Evolutionary conservation across 73 alveolate genomes (phyloP).

Genomic region (Halteria grandinella): DNA sequence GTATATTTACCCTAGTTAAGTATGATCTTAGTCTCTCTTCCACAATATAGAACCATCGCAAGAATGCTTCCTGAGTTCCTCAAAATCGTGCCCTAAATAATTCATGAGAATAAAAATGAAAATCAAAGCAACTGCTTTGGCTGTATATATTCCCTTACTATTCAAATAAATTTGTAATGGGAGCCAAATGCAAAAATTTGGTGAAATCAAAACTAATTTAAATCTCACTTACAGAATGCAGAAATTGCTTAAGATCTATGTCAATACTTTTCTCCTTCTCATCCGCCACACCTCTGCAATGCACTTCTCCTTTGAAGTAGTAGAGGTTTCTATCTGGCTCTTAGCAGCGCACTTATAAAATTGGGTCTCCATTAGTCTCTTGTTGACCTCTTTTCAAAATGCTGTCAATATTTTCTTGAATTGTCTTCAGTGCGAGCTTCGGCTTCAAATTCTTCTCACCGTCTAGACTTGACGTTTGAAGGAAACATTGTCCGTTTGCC

Average conservation of each 20-base stretch:
- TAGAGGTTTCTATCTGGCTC: neutral
- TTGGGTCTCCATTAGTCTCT: neutral
- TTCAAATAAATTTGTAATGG: no score
- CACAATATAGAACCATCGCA: constrained; percentile 26
- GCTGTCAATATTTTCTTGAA: neutral
- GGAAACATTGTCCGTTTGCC: neutral
- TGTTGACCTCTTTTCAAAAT: neutral
- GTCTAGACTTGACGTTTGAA: constrained; percentile 25
- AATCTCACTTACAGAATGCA: neutral
- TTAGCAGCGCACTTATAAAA: neutral
- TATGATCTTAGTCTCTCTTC: constrained; percentile 4
- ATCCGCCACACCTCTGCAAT: neutral
- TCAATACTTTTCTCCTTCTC: neutral
- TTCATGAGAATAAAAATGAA: no score
- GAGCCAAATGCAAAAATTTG: no score
- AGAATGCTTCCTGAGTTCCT: constrained; percentile 1
- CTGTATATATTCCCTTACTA: no score
- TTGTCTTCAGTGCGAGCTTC: constrained; percentile 3
- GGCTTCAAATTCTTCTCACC: constrained; percentile 51
- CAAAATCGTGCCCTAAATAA: constrained; percentile 29
- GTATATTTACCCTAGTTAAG: constrained; percentile 21
- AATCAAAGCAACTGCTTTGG: no score
- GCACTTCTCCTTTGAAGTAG: neutral
- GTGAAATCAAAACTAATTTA: no score
- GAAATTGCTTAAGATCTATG: neutral